Conservation (phyloP, 1,139 yeast genomes). For the Torulaspora pretoriensis region DNA sequence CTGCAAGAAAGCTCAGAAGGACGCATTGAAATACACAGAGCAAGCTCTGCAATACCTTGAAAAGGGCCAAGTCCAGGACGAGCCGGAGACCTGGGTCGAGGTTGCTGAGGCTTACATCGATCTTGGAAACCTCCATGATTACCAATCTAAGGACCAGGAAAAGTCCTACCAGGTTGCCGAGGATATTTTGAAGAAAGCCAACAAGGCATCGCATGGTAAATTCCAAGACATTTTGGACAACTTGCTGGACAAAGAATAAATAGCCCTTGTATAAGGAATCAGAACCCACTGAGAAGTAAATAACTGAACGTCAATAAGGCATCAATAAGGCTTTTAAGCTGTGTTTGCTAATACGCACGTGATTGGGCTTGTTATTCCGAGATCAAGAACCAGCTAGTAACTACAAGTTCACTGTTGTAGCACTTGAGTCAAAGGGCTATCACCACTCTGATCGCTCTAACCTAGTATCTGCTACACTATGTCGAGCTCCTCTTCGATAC, state of each 20-base stretch:
- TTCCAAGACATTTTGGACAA: constrained; percentile 53
- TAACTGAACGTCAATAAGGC: too few species aligned
- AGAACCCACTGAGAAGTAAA: too few species aligned
- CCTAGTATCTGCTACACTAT: not conserved
- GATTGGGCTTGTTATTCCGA: too few species aligned
- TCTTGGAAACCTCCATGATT: constrained; percentile 66
- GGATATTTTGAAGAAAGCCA: constrained; percentile 55
- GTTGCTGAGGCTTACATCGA: constrained; percentile 82
- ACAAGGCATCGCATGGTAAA: constrained; percentile 72
- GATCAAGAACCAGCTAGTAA: too few species aligned
- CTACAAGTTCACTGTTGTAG: not conserved
- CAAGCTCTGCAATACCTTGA: constrained; percentile 56
- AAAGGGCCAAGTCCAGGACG: constrained; percentile 62
- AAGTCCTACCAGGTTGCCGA: constrained; percentile 64
- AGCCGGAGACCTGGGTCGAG: constrained; percentile 76
- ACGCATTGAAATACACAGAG: constrained; percentile 49
- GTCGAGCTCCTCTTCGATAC: constrained; percentile 8
- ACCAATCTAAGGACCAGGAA: constrained; percentile 64
- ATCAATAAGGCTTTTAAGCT: too few species aligned
- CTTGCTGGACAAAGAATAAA: constrained; percentile 23
- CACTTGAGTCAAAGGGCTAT: not conserved
- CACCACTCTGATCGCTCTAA: too few species aligned
- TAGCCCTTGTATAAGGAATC: not conserved
- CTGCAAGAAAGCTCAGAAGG: constrained; percentile 44
- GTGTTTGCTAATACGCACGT: too few species aligned